Conservation (phyloP, 148 eudicot species). For the Tetragonia tetragonoides region DNA sequence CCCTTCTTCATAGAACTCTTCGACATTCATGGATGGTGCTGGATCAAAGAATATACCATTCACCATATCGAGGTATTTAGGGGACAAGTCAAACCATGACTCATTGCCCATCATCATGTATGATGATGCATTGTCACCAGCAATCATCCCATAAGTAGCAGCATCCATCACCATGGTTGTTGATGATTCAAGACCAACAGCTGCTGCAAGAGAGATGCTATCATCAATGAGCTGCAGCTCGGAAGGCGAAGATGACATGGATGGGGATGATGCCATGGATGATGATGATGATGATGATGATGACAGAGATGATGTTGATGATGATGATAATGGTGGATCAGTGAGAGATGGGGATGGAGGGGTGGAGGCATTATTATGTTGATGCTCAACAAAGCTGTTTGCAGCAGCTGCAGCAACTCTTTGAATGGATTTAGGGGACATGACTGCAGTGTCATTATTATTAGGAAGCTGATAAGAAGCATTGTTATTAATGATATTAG, state of each 20-base stretch:
- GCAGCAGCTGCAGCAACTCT: constrained; percentile 72
- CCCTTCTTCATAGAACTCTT: constrained; percentile 49
- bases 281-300: constrained; percentile 23
- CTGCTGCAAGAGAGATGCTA: constrained; percentile 13
- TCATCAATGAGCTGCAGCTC: constrained; percentile 29
- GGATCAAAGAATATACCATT: constrained; percentile 55
- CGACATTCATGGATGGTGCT: constrained; percentile 28
- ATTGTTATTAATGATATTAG: constrained; percentile 13
- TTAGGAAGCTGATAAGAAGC: not conserved
- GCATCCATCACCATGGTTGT: constrained; percentile 16
- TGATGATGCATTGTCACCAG: not conserved
- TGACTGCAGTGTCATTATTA: not conserved
- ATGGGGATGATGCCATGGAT: constrained; percentile 29
- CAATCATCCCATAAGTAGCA: constrained; percentile 20
- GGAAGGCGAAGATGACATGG: constrained; percentile 25
- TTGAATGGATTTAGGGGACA: constrained; percentile 79
- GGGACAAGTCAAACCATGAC: constrained; percentile 57
- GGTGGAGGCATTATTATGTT: not conserved
- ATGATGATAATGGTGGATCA: constrained; percentile 18
- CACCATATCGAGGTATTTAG: constrained; percentile 52
- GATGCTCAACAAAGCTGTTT: constrained; percentile 22
- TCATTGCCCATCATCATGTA: constrained; percentile 20
- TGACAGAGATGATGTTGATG: constrained; percentile 20
- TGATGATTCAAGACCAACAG: not conserved
- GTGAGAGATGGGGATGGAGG: constrained; percentile 7